phyloP scores from a whole-genome alignment of 352 stramenopile genomes.

The Discostella stelligera region DNA sequence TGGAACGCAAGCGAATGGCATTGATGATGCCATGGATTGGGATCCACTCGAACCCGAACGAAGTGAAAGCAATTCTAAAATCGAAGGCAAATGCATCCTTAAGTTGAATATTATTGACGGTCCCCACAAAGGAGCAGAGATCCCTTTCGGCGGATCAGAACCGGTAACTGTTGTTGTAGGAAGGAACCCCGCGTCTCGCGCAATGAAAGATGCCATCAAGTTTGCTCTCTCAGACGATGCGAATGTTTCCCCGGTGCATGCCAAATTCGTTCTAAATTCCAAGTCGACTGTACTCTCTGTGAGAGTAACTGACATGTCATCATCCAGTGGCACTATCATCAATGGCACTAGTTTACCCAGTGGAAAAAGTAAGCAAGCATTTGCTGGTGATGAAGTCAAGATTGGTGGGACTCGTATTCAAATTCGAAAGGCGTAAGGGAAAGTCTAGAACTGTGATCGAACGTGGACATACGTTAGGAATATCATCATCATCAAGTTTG shows the following conservation, averaged over 20 bases:
- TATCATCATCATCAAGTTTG: no score
- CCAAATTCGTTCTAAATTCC: slow-evolving; percentile 47
- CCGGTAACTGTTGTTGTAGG: slow-evolving; percentile 50
- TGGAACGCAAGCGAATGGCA: slow-evolving; percentile 23
- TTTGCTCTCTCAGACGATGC: slow-evolving; percentile 42
- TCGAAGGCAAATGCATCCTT: slow-evolving; percentile 25
- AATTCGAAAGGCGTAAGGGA: slow-evolving; percentile 21
- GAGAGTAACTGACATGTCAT: slow-evolving; percentile 58
- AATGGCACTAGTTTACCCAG: slow-evolving; percentile 43
- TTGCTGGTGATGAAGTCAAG: slow-evolving; percentile 59
- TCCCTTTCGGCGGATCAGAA: slow-evolving; percentile 38
- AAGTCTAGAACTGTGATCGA: background rate
- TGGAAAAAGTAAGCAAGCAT: slow-evolving; percentile 53
- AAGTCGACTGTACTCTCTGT: slow-evolving; percentile 46
- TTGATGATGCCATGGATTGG: slow-evolving; percentile 51
- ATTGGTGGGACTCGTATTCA: slow-evolving; percentile 49
- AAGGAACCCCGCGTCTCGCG: slow-evolving; percentile 29
- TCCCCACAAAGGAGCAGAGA: slow-evolving; percentile 46
- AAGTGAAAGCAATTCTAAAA: slow-evolving; percentile 26
- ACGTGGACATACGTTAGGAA: background rate
- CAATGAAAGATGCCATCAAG: slow-evolving; percentile 24
- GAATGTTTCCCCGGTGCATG: slow-evolving; percentile 38
- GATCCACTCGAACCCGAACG: slow-evolving; percentile 20
- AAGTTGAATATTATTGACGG: slow-evolving; percentile 47
- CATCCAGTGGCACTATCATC: slow-evolving; percentile 48